Conservation (phyloP, 805 yeast species). For the Candida oleophila region DNA sequence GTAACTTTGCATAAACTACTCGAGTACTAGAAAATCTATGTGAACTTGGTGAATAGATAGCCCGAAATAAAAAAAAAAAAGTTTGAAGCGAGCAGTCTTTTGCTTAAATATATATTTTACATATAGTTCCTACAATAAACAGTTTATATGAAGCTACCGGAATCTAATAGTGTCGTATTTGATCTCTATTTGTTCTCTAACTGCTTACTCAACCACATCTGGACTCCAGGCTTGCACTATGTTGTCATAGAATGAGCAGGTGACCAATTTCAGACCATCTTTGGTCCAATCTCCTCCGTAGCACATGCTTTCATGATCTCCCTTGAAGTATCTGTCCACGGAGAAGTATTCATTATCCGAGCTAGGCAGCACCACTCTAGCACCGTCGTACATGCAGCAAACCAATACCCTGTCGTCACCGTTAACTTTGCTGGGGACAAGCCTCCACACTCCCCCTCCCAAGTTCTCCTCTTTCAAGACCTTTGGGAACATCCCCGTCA, state of each 20-base stretch:
- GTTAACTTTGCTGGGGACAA: slow-evolving; percentile 57
- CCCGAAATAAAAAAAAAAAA: too few species aligned
- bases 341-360: slow-evolving; percentile 20
- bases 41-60: too few species aligned
- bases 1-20: neutral
- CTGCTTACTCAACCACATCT: slow-evolving; percentile 8
- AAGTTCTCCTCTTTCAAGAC: slow-evolving; percentile 47
- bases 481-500: slow-evolving; percentile 52
- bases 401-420: slow-evolving; percentile 54
- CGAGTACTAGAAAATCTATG: neutral
- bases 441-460: slow-evolving; percentile 96
- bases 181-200: too few species aligned
- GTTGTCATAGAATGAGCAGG: slow-evolving; percentile 91
- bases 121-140: too few species aligned
- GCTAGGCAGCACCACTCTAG: slow-evolving; percentile 51
- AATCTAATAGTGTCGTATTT: too few species aligned
- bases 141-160: too few species aligned
- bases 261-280: slow-evolving; percentile 51
- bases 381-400: slow-evolving; percentile 97
- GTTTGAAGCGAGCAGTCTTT: too few species aligned
- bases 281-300: slow-evolving; percentile 90
- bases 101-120: neutral
- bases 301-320: slow-evolving; percentile 87
- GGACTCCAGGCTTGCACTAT: slow-evolving; percentile 74
- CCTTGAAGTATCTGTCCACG: slow-evolving; percentile 47